These are phyloP conservation scores for Circinella minor DNA, from an alignment of 371 early-diverging fungal genomes.

Conservation along the genomic window DNA sequence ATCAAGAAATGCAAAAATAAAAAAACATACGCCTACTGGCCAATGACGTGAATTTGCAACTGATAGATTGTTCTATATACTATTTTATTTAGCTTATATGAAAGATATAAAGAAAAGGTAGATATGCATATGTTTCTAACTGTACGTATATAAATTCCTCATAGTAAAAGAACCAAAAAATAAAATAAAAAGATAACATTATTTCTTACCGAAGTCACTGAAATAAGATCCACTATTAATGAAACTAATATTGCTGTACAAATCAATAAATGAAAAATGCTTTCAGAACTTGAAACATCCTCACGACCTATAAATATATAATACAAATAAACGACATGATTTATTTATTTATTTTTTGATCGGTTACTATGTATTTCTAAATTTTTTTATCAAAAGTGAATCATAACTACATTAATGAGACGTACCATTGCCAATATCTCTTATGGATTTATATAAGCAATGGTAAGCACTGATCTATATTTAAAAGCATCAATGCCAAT, in stretches of 20 bases:
- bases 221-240: not conserved
- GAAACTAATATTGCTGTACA: not conserved
- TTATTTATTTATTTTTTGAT: not conserved
- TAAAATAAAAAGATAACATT: too few species aligned
- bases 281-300: slow-evolving; percentile 1
- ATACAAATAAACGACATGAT: not conserved
- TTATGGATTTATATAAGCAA: not conserved
- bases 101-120: too few species aligned
- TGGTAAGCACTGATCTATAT: slow-evolving; percentile 1
- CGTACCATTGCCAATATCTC: not conserved
- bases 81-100: not conserved
- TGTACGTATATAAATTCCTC: too few species aligned
- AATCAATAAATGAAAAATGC: not conserved
- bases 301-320: not conserved
- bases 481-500: not conserved
- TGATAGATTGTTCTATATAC: slow-evolving; percentile 1
- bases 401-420: too few species aligned
- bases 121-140: not conserved
- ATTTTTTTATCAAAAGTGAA: too few species aligned
- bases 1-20: slow-evolving; percentile 4
- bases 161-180: too few species aligned
- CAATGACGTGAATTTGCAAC: slow-evolving; percentile 9
- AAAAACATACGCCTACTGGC: slow-evolving; percentile 8
- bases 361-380: too few species aligned
- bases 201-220: not conserved